Base-by-base conservation (phyloP, 768 basidiomycete genomes). In the Mycena chlorophos region DNA sequence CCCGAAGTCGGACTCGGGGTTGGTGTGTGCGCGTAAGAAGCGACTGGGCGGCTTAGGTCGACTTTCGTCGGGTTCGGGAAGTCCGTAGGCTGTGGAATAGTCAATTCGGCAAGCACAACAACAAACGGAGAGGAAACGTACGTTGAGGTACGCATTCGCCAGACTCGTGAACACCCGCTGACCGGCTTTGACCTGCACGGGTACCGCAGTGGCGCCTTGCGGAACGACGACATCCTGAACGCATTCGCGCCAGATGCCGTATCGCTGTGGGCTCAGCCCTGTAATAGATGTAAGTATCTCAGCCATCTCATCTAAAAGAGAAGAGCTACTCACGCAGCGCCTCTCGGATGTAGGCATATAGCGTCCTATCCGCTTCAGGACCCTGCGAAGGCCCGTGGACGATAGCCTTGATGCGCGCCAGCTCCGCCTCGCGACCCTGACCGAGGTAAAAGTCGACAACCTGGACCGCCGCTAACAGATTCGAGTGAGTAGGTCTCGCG, bases 401-500 rank as follows among this genome's bases (percentile, higher is more conserved):
- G 0, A 81, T 68, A 39, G 67, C 57, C 19, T 74, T 34, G 25
- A 82, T 75, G 17, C 75, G 72, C 0, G 65, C 69, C 12, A 71
- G 66, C 56, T 83, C 78, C 8, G 45, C 65, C 6, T 68, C 70
- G 16, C 70, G 72, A 20, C 63, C 65, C 34, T 76, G 75, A 37
- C 76, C 75, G 23, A 85, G 65, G 66, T 81, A 84, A 68, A 83
- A 82, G 59, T 83, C 76, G 45, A 85, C 65, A 19, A 83, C 73
- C 38, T 46, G 20, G 4, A 46, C 22, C 14, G 45, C 45, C 5
- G 45, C 45, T 40, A 40, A 12, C 10, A 40, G 19, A 40, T 30
- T 5, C 17, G 17, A 17, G 25, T 17, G 10, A 34, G 8, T 17
- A 34, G 17, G 31, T 34, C 31, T 8, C 10, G 31, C 10, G 31